A percentile compares a stretch with the other conserved stretches of the same genome.
Conservation (phyloP, 257 asterid genomes). For the Solanum sejunctum region DNA sequence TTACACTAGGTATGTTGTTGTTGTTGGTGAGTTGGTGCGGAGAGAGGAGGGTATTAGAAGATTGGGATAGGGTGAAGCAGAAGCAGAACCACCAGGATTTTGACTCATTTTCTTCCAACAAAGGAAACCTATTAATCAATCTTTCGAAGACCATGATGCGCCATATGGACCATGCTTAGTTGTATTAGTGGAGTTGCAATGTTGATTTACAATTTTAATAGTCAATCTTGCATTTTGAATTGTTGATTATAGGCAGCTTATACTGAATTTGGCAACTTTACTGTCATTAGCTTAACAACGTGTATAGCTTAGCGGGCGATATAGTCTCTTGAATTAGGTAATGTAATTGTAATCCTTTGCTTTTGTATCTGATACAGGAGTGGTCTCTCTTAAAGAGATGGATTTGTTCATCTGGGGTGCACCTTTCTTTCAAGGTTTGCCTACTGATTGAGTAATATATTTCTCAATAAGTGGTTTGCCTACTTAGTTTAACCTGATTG, state of each 20-base stretch:
- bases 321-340: neutral
- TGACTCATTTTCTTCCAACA: neutral
- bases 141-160: neutral
- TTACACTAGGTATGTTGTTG: no score
- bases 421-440: slow-evolving; percentile 16
- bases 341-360: neutral
- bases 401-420: slow-evolving; percentile 36
- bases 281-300: neutral
- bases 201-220: neutral
- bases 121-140: neutral
- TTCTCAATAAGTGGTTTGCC: neutral
- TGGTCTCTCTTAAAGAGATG: slow-evolving; percentile 15
- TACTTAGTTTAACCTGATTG: neutral
- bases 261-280: neutral
- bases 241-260: neutral
- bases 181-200: neutral
- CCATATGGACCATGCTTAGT: neutral
- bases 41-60: no score
- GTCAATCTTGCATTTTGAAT: neutral
- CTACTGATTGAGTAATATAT: neutral
- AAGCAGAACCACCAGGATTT: no score
- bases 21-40: no score
- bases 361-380: slow-evolving; percentile 7
- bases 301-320: neutral
- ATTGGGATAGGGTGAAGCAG: no score